A percentile compares a stretch with the other conserved stretches of the same genome.
phyloP scores from a whole-genome alignment of 1,139 yeast genomes.

The Sugiyamaella xylanicola region DNA sequence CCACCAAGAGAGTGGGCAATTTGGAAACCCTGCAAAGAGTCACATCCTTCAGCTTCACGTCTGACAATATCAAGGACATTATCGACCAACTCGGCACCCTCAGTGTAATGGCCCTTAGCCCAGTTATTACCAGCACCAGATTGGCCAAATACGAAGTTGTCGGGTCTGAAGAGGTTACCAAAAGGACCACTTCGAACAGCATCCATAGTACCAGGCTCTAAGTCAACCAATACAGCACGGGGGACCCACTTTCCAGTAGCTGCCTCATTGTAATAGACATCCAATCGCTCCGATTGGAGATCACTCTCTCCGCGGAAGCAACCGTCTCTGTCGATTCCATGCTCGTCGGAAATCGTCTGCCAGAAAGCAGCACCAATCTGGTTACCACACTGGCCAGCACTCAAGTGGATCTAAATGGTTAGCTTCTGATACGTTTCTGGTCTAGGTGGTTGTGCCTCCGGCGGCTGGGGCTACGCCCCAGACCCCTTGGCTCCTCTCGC shows the following conservation, averaged over 20 bases:
- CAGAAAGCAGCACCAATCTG: constrained; percentile 98
- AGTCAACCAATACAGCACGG: constrained; percentile 86
- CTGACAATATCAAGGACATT: constrained; percentile 85
- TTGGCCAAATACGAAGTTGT: constrained; percentile 84
- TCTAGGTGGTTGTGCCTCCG: constrained; percentile 1
- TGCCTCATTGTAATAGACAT: constrained; percentile 60
- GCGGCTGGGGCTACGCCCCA: constrained; percentile 10
- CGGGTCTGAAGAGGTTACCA: constrained; percentile 88
- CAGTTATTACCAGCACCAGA: constrained; percentile 93
- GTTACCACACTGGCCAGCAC: constrained; percentile 99
- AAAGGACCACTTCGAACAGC: constrained; percentile 73
- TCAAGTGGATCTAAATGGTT: constrained; percentile 76
- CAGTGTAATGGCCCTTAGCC: constrained; percentile 97
- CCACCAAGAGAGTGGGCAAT: constrained; percentile 93
- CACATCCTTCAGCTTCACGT: constrained; percentile 93
- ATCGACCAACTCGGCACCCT: constrained; percentile 92
- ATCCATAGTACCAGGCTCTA: constrained; percentile 93
- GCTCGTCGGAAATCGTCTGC: constrained; percentile 96
- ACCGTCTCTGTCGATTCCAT: constrained; percentile 87
- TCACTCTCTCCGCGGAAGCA: constrained; percentile 40
- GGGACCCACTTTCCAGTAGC: constrained; percentile 82
- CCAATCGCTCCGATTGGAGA: constrained; percentile 50
- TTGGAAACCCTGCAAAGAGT: constrained; percentile 92
- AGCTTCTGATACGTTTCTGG: not conserved
- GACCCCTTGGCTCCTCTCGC: not conserved